Conservation (phyloP, 371 early-diverging fungal species). For the Mucor indicus region DNA sequence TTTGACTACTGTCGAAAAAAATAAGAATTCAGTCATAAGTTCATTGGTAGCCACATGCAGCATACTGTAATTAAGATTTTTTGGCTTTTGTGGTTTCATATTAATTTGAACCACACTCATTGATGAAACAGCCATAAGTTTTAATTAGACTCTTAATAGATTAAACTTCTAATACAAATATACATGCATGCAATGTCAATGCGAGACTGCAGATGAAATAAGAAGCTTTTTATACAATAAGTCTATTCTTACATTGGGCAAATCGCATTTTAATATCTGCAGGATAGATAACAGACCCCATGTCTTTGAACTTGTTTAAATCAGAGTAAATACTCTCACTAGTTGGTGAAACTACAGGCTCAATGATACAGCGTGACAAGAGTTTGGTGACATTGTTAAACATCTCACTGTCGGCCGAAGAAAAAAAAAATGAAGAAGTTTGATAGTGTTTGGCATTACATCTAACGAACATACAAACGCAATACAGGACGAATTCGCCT, state of each 20-base stretch:
- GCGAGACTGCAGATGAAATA: too few relatives aligned
- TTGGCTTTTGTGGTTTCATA: too few relatives aligned
- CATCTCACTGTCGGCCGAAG: constrained; percentile 22
- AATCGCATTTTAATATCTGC: constrained; percentile 12
- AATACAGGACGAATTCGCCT: constrained; percentile 19
- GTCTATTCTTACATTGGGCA: constrained; percentile 6
- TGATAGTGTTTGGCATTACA: not conserved
- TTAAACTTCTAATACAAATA: too few relatives aligned
- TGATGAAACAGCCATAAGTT: too few relatives aligned
- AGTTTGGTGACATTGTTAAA: constrained; percentile 11
- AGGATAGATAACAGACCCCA: constrained; percentile 7
- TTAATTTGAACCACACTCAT: too few relatives aligned
- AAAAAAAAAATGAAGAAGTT: too few relatives aligned
- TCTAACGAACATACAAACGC: constrained; percentile 9
- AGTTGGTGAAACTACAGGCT: constrained; percentile 3
- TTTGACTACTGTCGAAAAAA: too few relatives aligned
- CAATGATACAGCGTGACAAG: constrained; percentile 6
- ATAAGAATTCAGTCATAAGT: too few relatives aligned
- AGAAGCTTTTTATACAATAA: constrained; percentile 1
- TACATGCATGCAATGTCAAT: too few relatives aligned
- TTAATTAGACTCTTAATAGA: too few relatives aligned
- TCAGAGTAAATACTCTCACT: constrained; percentile 13
- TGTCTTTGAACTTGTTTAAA: constrained; percentile 3
- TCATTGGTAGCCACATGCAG: too few relatives aligned
- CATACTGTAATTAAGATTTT: too few relatives aligned